Base-by-base conservation (phyloP, 2,329 filamentous ascomycete genomes). In the Colletotrichum ledebouriae region DNA sequence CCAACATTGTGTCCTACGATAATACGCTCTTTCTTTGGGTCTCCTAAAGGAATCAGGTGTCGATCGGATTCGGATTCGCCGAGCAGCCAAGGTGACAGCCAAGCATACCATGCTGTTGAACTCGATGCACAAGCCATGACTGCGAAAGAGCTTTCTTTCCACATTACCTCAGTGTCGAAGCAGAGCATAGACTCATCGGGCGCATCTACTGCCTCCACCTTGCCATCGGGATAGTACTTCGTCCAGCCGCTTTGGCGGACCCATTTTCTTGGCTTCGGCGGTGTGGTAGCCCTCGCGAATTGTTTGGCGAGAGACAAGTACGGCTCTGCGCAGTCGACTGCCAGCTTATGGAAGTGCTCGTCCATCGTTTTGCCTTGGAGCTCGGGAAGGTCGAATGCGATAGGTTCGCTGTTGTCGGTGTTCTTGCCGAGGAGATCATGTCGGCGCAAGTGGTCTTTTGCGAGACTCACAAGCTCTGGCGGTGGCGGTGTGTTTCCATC, bases 161-260 rank as follows among this genome's bases (percentile, higher is more conserved):
- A 99, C 91, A 99, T 90, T 53, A 98, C 94, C 79, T 99, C 96
- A 1, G 94, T 97, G 79, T 99, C 96, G 74, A 99, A 99, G 42
- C 92, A 94, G 62, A 98, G 83, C 85, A 95, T 90, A 3, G 87
- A 82, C 76, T 96, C 94, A 69, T 95, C 85, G 0, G 97, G 96
- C 10, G 89, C 88, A 70, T 91, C 89, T 4, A 97, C 88, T 3
- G 85, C 78, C 76, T 96, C 92, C 15, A 85, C 86, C 12, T 82
- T 84, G 22, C 93, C 94, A 77, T 97, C 91, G 2, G 83, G 77
- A 72, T 91, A 85, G 80, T 99, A 99, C 79, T 94, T 98, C 0
- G 94, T 98, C 96, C 96, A 99, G 1, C 96, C 97, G 76, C 93
- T 97, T 73, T 83, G 86, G 44, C 82, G 87, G 33, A 90, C 81